Evolutionary conservation across 495 filamentous ascomycete genomes (phyloP).

Genomic region (Penicillium crystallinum): DNA sequence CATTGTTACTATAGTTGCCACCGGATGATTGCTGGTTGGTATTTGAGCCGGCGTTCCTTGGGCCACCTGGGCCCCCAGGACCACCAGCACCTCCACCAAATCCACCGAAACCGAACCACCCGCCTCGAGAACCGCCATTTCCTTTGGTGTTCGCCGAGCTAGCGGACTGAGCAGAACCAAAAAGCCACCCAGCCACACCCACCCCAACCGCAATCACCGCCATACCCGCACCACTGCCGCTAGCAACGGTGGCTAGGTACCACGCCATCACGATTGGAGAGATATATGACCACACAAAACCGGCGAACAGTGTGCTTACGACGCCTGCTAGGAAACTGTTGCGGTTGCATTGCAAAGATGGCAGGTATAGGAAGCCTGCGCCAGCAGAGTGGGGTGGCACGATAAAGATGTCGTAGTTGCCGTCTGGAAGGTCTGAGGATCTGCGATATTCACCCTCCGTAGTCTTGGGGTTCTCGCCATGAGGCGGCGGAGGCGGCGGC

Average conservation of each 20-base stretch:
- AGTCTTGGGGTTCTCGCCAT: conserved; percentile 61
- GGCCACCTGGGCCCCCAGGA: conserved; percentile 3
- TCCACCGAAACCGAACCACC: conserved; percentile 13
- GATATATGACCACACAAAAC: conserved; percentile 59
- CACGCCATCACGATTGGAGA: conserved; percentile 64
- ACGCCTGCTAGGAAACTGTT: conserved; percentile 91
- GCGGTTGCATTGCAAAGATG: conserved; percentile 73
- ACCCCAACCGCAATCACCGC: conserved; percentile 57
- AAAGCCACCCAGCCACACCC: conserved; percentile 71
- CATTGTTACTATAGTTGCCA: conserved; percentile 10
- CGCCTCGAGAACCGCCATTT: conserved; percentile 21
- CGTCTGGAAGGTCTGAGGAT: conserved; percentile 61
- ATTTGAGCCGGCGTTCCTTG: conserved; percentile 14
- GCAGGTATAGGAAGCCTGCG: conserved; percentile 87
- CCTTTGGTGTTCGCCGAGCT: conserved; percentile 8
- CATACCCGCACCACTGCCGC: conserved; percentile 58
- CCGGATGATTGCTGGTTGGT: conserved; percentile 18
- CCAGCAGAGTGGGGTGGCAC: conserved; percentile 92
- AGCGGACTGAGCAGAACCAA: conserved; percentile 60
- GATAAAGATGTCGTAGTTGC: conserved; percentile 96
- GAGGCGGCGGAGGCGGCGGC: conserved; percentile 60
- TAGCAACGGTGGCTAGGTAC: conserved; percentile 56
- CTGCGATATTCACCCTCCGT: conserved; percentile 45
- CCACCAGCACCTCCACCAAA: conserved; percentile 12
- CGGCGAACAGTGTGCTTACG: conserved; percentile 62